A percentile compares a stretch with the other conserved stretches of the same genome.
Conservation (phyloP, 2,329 filamentous ascomycete species). For the Scopulariopsis brevicaulis region DNA sequence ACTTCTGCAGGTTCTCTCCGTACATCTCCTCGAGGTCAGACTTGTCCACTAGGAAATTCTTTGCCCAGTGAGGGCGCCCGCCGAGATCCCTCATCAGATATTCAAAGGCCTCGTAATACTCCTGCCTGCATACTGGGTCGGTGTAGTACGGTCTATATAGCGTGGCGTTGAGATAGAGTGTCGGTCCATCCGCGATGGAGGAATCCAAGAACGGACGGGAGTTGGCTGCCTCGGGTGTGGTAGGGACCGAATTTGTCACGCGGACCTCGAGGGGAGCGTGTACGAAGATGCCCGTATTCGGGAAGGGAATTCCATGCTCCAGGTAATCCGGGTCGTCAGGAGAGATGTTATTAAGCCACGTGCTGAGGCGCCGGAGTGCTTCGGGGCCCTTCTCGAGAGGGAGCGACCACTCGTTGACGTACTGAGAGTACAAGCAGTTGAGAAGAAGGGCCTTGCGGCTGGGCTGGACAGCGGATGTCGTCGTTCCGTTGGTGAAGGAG, state of each 20-base stretch:
- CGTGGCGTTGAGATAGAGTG: slow-evolving; percentile 81
- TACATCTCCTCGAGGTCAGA: slow-evolving; percentile 57
- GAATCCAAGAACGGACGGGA: slow-evolving; percentile 52
- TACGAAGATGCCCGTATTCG: slow-evolving; percentile 67
- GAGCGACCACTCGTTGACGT: slow-evolving; percentile 96
- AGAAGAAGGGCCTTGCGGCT: slow-evolving; percentile 75
- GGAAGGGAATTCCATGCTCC: slow-evolving; percentile 64
- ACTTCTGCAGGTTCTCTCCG: slow-evolving; percentile 53
- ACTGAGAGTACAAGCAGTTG: slow-evolving; percentile 98
- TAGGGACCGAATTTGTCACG: slow-evolving; percentile 55
- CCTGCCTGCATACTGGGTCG: slow-evolving; percentile 63
- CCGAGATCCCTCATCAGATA: slow-evolving; percentile 81
- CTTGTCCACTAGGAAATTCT: slow-evolving; percentile 64
- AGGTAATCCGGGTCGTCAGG: slow-evolving; percentile 55
- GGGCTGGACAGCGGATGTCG: slow-evolving; percentile 66
- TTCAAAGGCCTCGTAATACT: slow-evolving; percentile 86
- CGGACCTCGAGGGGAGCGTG: slow-evolving; percentile 92
- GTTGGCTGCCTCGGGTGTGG: slow-evolving; percentile 11
- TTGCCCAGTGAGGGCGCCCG: slow-evolving; percentile 81
- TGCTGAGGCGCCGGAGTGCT: slow-evolving; percentile 68
- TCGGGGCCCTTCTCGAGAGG: slow-evolving; percentile 80
- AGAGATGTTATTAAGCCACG: slow-evolving; percentile 62
- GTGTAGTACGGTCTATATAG: slow-evolving; percentile 72
- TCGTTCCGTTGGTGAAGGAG: slow-evolving; percentile 63
- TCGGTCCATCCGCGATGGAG: slow-evolving; percentile 55